A percentile compares a stretch with the other conserved stretches of the same genome.
Conservation (phyloP, 768 basidiomycete species). For the Serendipita indica region DNA sequence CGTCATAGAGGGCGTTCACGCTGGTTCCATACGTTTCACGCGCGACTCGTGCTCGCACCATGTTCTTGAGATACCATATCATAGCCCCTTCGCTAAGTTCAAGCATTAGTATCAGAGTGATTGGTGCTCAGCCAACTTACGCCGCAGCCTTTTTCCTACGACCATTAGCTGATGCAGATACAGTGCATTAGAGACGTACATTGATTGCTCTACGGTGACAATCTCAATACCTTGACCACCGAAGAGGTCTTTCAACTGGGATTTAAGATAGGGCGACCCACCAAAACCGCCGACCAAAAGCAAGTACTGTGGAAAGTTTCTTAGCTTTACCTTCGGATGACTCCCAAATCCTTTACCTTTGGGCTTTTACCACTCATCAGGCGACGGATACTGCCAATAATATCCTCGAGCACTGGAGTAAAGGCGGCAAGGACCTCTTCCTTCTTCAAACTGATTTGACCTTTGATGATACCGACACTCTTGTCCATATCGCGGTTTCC, state of each 20-base stretch:
- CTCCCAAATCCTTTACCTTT: not conserved
- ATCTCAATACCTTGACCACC: not conserved
- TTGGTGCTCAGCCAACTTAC: not conserved
- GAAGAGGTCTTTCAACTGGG: not conserved
- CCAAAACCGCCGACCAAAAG: not conserved
- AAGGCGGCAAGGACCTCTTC: not conserved
- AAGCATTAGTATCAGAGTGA: not conserved
- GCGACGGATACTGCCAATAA: not conserved
- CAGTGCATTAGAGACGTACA: not conserved
- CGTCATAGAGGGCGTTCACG: not conserved
- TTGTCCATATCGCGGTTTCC: slow-evolving; percentile 4
- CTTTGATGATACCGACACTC: not conserved
- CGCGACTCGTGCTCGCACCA: not conserved
- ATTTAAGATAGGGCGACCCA: not conserved
- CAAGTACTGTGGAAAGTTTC: not conserved
- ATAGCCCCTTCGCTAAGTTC: slow-evolving; percentile 2
- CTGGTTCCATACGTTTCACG: not conserved
- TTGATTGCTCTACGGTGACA: not conserved
- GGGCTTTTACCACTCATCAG: too few relatives aligned
- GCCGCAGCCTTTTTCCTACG: not conserved
- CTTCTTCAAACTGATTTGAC: not conserved
- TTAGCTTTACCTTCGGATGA: not conserved
- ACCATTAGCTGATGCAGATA: too few relatives aligned
- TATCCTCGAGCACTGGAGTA: not conserved
- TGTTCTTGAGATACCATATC: slow-evolving; percentile 4